phyloP scores from a whole-genome alignment of 1,284 basidiomycete species.

The Microbotryum scabiosae region DNA sequence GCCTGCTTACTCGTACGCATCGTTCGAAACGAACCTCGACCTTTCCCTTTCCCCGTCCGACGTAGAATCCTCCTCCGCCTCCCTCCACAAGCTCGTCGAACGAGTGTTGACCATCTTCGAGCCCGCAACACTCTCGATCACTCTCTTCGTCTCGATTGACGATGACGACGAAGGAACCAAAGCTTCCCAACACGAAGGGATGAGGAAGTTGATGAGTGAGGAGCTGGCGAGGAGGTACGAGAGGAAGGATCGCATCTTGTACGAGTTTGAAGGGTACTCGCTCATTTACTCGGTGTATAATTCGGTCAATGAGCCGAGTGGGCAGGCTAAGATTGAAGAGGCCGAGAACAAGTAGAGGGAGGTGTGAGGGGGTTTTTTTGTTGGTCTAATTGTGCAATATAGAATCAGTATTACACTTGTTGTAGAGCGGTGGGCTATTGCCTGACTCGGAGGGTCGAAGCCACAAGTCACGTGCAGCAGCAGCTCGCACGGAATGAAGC shows the following conservation, averaged over 20 bases:
- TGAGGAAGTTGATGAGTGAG: slow-evolving; percentile 31
- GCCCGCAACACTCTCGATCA: slow-evolving; percentile 77
- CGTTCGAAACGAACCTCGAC: slow-evolving; percentile 97
- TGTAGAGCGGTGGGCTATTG: no score
- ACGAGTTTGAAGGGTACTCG: slow-evolving; percentile 94
- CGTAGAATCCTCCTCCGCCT: slow-evolving; percentile 33
- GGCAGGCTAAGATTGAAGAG: no score
- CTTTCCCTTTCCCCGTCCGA: slow-evolving; percentile 44
- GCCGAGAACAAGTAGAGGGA: no score
- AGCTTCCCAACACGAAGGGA: slow-evolving; percentile 39
- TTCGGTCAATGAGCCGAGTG: no score
- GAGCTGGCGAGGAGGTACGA: slow-evolving; percentile 41
- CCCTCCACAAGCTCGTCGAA: slow-evolving; percentile 52
- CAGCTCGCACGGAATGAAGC: no score
- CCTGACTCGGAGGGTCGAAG: no score
- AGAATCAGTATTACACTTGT: no score
- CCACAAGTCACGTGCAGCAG: no score
- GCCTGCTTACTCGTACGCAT: slow-evolving; percentile 92
- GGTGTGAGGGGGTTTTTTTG: no score
- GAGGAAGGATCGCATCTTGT: slow-evolving; percentile 93
- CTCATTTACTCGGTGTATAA: slow-evolving; percentile 53
- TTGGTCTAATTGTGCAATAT: no score
- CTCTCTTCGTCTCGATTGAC: slow-evolving; percentile 77
- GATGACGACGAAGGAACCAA: slow-evolving; percentile 47
- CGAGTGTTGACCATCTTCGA: slow-evolving; percentile 89